These are phyloP conservation scores for Nannochloropsis oceanica DNA, from an alignment of 108 stramenopile genomes.

Conservation along the genomic window DNA sequence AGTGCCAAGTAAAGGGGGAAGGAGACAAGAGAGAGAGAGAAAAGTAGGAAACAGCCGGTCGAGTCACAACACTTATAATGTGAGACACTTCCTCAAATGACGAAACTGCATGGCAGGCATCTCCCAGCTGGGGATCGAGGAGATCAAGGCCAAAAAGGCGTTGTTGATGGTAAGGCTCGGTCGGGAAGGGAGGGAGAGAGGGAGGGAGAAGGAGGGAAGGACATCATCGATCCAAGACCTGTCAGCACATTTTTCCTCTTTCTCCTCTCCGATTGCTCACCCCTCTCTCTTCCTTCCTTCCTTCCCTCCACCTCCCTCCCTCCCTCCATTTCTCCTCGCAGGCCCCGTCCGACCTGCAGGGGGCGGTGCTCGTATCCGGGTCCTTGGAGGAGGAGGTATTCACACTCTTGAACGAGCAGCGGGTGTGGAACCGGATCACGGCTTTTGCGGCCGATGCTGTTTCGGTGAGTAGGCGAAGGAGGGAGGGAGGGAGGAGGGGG, in stretches of 20 bases:
- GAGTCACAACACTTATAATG: too few relatives aligned
- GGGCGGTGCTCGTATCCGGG: not conserved
- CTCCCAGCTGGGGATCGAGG: not conserved
- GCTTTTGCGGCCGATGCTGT: not conserved
- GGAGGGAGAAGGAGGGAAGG: not conserved
- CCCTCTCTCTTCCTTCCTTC: too few relatives aligned
- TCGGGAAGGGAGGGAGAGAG: not conserved
- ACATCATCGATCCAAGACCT: not conserved
- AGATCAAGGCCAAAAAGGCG: not conserved
- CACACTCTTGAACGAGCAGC: not conserved
- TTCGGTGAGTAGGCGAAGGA: not conserved
- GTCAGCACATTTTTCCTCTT: not conserved
- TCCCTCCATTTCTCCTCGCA: not conserved
- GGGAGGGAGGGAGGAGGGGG: too few relatives aligned
- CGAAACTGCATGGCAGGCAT: not conserved
- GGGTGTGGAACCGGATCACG: not conserved
- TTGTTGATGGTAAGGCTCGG: not conserved
- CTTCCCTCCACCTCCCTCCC: not conserved
- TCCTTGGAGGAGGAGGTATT: not conserved
- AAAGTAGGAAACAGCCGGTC: not conserved
- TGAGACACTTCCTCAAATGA: not conserved
- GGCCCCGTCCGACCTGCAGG: not conserved
- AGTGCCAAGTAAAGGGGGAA: too few relatives aligned
- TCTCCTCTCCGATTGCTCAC: not conserved
- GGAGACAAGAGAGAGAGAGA: not conserved